These are phyloP conservation scores for Pseudocercospora musae DNA, from an alignment of 2,329 filamentous ascomycete species.

Conservation along the genomic window DNA sequence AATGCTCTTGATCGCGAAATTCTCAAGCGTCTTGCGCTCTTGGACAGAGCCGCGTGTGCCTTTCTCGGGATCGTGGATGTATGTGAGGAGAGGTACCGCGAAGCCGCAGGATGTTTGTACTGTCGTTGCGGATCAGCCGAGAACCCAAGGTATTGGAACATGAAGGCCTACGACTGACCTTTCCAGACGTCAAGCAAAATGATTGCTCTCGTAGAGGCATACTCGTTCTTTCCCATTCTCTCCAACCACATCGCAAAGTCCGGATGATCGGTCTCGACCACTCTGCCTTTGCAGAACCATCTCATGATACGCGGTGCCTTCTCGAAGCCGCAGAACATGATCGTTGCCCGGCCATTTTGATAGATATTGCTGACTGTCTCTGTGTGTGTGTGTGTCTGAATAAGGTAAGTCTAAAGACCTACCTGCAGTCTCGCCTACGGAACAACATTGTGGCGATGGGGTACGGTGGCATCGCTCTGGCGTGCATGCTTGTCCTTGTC, in stretches of 20 bases:
- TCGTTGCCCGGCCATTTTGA: constrained; percentile 71
- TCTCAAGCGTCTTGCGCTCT: constrained; percentile 55
- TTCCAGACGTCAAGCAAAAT: constrained; percentile 62
- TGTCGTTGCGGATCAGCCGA: constrained; percentile 17
- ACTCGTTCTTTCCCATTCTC: constrained; percentile 31
- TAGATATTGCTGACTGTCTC: constrained; percentile 75
- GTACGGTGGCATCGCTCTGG: not conserved
- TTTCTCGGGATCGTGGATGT: constrained; percentile 30
- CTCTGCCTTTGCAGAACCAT: constrained; percentile 58
- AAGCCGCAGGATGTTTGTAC: constrained; percentile 66
- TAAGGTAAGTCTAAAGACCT: not conserved
- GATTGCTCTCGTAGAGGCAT: constrained; percentile 57
- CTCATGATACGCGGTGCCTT: constrained; percentile 59
- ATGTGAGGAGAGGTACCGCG: constrained; percentile 56
- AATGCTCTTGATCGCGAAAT: constrained; percentile 50
- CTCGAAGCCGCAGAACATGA: constrained; percentile 70
- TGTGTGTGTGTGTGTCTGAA: not conserved
- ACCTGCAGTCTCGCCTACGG: not conserved
- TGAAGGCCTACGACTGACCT: constrained; percentile 27
- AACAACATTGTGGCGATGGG: not conserved
- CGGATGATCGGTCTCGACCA: constrained; percentile 58
- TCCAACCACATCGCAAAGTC: constrained; percentile 47
- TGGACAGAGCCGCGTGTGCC: constrained; percentile 40
- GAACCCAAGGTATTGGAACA: not conserved
- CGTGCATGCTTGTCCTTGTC: not conserved